Base-by-base conservation (phyloP, 306 rosid genomes). In the Prunus kanzakura region DNA sequence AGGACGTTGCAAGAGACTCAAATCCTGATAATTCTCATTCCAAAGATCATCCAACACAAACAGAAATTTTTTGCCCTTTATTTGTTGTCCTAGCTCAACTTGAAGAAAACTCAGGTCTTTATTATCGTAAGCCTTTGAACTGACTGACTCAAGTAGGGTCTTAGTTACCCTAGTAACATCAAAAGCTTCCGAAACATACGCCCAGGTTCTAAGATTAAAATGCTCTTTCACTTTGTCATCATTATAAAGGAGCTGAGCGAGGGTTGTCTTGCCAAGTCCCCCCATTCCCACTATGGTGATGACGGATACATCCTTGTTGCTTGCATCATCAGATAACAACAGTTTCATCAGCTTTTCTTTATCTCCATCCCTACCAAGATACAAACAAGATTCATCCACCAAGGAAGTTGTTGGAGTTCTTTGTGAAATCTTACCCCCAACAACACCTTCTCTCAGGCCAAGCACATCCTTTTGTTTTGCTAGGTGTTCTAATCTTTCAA, bases 261-360 rank as follows among this genome's bases (percentile, higher is more conserved):
- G 74, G 23, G 74, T 51, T 8, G 74, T 69, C 35, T 69, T 69
- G 23, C 64, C 64, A 58, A 58, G 18, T 2, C 64, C 64, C 12
- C 64, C 64, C 64, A 58, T 35, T 8, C 76, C 76, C 20, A 55
- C 22, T 30, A 71, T 71, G 16, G 76, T 50, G 43, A 72, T 20
- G 4, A 54, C 23, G 2, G 50, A 11, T 1, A 13, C 11, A 16
- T 35, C 2, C 6, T 16, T 14, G 43, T n/a, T 6, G 1, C 65
- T 11, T 1, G 45, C 8, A 30, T 55, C 51, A 72, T 54, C 76
- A 1, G 38, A 58, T 9, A 43, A 22, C 77, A 73, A 45, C 25
- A 1, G 3, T n/a, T 8, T 25, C 43, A 22, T 14, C 5, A 73
- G 43, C 20, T 12, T 12, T 3, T 41, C 46, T 46, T 16, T 46